Evolutionary conservation across 257 asterid genomes (phyloP).

Genomic region (Rubia yunnanensis): DNA sequence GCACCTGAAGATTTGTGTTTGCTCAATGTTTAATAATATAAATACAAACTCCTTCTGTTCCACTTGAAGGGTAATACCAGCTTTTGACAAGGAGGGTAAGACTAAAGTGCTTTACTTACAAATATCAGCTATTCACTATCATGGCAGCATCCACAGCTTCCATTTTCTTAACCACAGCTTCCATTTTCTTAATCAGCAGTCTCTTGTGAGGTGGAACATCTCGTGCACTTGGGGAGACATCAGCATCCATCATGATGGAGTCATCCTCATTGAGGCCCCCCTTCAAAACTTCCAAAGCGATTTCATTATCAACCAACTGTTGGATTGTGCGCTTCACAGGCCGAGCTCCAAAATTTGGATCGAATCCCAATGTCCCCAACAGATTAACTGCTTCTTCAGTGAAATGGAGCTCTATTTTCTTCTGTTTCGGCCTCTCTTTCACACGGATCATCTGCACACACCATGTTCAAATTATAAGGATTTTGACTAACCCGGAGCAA

Average conservation of each 20-base stretch:
- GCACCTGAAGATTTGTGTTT: too few relatives aligned
- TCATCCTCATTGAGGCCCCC: slow-evolving; percentile 73
- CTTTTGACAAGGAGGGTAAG: too few relatives aligned
- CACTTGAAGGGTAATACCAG: too few relatives aligned
- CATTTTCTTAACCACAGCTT: too few relatives aligned
- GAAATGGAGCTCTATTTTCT: slow-evolving; percentile 53
- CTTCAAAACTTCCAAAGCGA: slow-evolving; percentile 61
- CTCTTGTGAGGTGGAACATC: slow-evolving; percentile 25
- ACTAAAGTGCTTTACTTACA: too few relatives aligned
- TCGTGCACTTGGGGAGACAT: slow-evolving; percentile 19
- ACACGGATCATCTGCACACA: slow-evolving; percentile 69
- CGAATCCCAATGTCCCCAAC: slow-evolving; percentile 61
- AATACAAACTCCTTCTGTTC: too few relatives aligned
- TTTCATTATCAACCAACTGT: slow-evolving; percentile 84
- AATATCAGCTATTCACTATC: slow-evolving; percentile 55
- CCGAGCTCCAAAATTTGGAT: slow-evolving; percentile 89
- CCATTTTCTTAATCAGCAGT: slow-evolving; percentile 54
- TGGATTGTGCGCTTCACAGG: slow-evolving; percentile 89
- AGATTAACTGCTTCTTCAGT: slow-evolving; percentile 48
- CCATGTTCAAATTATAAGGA: neutral
- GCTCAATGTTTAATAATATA: too few relatives aligned
- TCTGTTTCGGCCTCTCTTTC: slow-evolving; percentile 65
- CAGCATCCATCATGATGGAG: slow-evolving; percentile 45
- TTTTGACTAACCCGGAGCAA: neutral
- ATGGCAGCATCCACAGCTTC: slow-evolving; percentile 26